Evolutionary conservation across 257 asterid genomes (phyloP).

Genomic region (Anisodus acutangulus): DNA sequence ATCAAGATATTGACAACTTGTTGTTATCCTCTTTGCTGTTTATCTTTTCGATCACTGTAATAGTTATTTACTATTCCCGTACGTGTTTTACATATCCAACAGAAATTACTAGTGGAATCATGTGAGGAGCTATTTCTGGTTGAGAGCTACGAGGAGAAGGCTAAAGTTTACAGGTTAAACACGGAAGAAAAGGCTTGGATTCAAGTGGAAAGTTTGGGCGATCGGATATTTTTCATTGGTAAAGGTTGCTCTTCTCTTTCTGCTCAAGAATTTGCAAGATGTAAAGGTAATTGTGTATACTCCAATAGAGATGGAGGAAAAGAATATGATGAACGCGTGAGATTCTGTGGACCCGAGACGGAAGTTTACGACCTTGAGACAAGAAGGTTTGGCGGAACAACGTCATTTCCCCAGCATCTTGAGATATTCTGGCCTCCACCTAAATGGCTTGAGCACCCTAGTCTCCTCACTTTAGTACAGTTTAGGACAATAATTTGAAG

Average conservation of each 20-base stretch:
- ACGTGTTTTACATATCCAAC: too few species aligned
- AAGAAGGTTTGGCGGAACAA: not conserved
- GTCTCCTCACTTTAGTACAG: not conserved
- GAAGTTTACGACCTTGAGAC: not conserved
- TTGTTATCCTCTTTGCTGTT: too few species aligned
- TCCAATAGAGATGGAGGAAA: not conserved
- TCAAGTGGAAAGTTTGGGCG: not conserved
- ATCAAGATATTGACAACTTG: too few species aligned
- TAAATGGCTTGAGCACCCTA: not conserved
- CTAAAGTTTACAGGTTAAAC: not conserved
- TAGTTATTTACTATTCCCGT: too few species aligned
- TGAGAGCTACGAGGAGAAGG: not conserved
- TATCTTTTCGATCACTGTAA: too few species aligned
- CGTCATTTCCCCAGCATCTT: not conserved
- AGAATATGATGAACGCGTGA: not conserved
- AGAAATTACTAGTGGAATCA: not conserved
- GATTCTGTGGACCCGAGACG: not conserved
- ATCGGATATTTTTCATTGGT: not conserved
- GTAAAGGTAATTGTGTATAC: not conserved
- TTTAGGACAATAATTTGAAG: not conserved
- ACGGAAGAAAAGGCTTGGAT: not conserved
- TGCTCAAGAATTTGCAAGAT: not conserved
- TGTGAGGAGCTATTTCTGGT: not conserved
- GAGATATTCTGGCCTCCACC: constrained; percentile 19
- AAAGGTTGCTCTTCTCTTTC: not conserved